Base-by-base conservation (phyloP, 352 stramenopile species). In the Phytophthora cajani region DNA sequence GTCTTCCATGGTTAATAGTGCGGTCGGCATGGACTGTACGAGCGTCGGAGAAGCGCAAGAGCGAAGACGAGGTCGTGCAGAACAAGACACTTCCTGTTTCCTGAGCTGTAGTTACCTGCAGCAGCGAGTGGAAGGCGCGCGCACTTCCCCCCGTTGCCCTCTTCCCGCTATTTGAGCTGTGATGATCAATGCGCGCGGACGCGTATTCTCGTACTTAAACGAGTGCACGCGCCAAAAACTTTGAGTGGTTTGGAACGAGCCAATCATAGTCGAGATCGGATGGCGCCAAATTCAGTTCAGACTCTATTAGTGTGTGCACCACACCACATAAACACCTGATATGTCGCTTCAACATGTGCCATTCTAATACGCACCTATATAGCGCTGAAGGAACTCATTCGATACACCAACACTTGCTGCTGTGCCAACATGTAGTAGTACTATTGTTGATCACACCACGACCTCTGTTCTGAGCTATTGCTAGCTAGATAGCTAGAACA, bases 211-310 rank as follows among this genome's bases (percentile, higher is more conserved):
- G 75, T 51, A 82, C 62, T 75, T 82, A 73, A 27, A 2, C 0
- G 57, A 61, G 56, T 64, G 27, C 67, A 33, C 70, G 76, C 76
- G 75, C 75, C 64, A 44, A 76, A 78, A 80, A 70, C 59, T 69
- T 60, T 60, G 50, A 65, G 44, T 57, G 49, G 44, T 58, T 71
- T 68, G 51, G 49, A 60, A 58, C 8, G 14, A 47, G 9, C 71
- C 58, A 74, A 70, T 70, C 57, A 71, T 21, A 27, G 30, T 16
- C 3, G 58, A 59, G 46, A 49, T 49, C 44, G 17, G 60, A 59
- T 47, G 66, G 67, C 74, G 74, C 71, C 71, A 81, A 81, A 79
- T 79, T 58, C 42, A 69, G 58, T 30, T 53, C 47, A 63, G 36
- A 62, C 47, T 27, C 32, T 27, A 27, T 27, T 27, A 25, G 3